Conservation (phyloP, 257 asterid genomes). For the Thymus mandschuricus region DNA sequence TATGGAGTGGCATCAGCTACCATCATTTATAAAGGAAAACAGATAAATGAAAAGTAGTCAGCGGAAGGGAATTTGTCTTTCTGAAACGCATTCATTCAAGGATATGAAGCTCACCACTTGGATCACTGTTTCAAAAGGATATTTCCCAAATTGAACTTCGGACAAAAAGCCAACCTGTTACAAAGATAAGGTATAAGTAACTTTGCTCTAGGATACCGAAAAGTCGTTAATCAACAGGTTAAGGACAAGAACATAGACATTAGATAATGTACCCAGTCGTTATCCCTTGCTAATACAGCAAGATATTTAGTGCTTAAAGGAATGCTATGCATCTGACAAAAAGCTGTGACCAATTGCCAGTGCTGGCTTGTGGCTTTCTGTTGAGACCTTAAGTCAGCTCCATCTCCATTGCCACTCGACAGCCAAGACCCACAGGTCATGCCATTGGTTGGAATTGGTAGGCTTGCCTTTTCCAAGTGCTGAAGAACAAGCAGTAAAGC, state of each 20-base stretch:
- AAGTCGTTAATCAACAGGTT: conserved; percentile 22
- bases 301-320: conserved; percentile 93
- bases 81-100: conserved; percentile 10
- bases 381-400: conserved; percentile 82
- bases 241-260: conserved; percentile 3
- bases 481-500: conserved; percentile 87
- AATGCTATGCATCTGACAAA: conserved; percentile 88
- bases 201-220: conserved; percentile 26
- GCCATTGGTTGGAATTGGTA: conserved; percentile 66
- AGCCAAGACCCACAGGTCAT: conserved; percentile 93
- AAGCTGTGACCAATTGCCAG: conserved; percentile 88
- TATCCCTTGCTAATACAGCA: conserved; percentile 87
- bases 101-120: conserved; percentile 73
- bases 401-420: conserved; percentile 80
- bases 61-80: conserved; percentile 24
- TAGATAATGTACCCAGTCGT: conserved; percentile 83
- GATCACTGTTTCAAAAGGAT: conserved; percentile 74
- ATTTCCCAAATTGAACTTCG: conserved; percentile 94
- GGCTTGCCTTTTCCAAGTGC: conserved; percentile 89
- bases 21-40: conserved; percentile 21
- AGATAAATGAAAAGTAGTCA: conserved; percentile 13
- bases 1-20: conserved; percentile 30
- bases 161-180: conserved; percentile 93
- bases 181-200: conserved; percentile 32
- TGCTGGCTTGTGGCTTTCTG: conserved; percentile 89